Percentiles rank a stretch among this genome's conserved stretches.
phyloP scores from a whole-genome alignment of 805 yeast species.

The Babjeviella inositovora region DNA sequence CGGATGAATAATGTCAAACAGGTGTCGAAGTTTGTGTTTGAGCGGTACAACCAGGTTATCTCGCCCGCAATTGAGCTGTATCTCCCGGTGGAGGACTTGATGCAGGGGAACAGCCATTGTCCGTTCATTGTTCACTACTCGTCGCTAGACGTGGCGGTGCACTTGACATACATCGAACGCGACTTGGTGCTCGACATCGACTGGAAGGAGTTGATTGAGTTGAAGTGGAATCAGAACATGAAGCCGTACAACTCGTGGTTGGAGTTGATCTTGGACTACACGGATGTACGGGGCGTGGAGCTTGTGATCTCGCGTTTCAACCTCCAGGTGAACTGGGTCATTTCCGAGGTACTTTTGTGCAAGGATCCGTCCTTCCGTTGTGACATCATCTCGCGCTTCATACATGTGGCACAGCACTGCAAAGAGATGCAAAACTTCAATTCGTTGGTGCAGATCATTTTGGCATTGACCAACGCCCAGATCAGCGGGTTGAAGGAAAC shows the following conservation, averaged over 20 bases:
- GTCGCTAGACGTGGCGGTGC: slow-evolving; percentile 56
- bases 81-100: slow-evolving; percentile 19
- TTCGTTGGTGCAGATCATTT: slow-evolving; percentile 72
- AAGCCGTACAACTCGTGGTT: slow-evolving; percentile 76
- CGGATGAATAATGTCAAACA: not conserved
- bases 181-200: slow-evolving; percentile 77
- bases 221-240: slow-evolving; percentile 54
- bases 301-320: slow-evolving; percentile 77
- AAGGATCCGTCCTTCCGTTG: slow-evolving; percentile 40
- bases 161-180: slow-evolving; percentile 73
- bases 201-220: slow-evolving; percentile 78
- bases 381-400: slow-evolving; percentile 65
- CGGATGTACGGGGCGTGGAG: slow-evolving; percentile 54
- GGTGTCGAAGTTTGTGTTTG: slow-evolving; percentile 3
- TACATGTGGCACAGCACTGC: slow-evolving; percentile 74
- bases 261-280: slow-evolving; percentile 45
- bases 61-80: slow-evolving; percentile 1
- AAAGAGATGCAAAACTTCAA: slow-evolving; percentile 63
- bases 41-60: slow-evolving; percentile 9
- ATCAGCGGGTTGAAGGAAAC: slow-evolving; percentile 47
- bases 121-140: slow-evolving; percentile 70
- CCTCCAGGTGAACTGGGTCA: slow-evolving; percentile 80
- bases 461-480: slow-evolving; percentile 61
- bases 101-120: slow-evolving; percentile 42
- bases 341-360: slow-evolving; percentile 73